Percentiles rank a stretch among this genome's conserved stretches.
phyloP scores from a whole-genome alignment of 176 grass and related monocot species.

The Chloris gayana region DNA sequence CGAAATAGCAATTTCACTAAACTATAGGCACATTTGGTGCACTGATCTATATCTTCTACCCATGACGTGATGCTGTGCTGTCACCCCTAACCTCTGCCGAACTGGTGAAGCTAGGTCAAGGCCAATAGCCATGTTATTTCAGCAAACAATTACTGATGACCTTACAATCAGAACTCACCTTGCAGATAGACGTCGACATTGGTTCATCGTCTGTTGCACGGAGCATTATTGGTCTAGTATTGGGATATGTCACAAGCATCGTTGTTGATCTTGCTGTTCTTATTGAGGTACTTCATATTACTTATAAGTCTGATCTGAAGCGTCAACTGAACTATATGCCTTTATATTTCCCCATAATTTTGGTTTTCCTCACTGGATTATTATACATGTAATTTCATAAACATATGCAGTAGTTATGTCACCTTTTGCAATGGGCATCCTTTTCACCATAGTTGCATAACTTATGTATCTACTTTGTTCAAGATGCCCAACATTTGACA shows the following conservation, averaged over 20 bases:
- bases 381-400: neutral
- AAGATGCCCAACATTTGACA: neutral
- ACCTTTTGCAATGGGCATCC: neutral
- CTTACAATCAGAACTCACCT: conserved; percentile 29
- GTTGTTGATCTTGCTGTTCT: conserved; percentile 96
- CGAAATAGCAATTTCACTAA: neutral
- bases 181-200: conserved; percentile 99
- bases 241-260: conserved; percentile 94
- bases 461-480: neutral
- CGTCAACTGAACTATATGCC: neutral
- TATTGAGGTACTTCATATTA: conserved; percentile 63
- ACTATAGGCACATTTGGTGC: neutral
- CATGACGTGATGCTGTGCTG: neutral
- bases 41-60: neutral
- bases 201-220: conserved; percentile 94
- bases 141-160: neutral
- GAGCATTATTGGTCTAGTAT: conserved; percentile 92
- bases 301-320: conserved; percentile 2
- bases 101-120: neutral
- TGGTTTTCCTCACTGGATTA: neutral
- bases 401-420: neutral
- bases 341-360: neutral
- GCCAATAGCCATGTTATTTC: neutral
- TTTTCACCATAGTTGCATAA: conserved; percentile 1
- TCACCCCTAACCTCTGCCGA: neutral